Base-by-base conservation (phyloP, 208 protist species). In the Trypanosomatidae sp. region DNA sequence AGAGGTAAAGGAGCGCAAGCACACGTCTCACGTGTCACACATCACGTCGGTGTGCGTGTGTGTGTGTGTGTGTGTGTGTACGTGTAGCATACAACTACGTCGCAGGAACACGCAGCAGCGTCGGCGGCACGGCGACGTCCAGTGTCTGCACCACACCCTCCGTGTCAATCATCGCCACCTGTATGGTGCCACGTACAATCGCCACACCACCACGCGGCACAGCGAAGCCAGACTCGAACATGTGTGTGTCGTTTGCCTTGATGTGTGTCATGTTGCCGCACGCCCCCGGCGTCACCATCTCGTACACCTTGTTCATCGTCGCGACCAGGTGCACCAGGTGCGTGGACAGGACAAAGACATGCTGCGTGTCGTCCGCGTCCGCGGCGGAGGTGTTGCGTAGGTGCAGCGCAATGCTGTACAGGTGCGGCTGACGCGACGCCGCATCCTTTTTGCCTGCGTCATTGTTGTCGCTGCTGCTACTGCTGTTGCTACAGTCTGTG, bases 101-200 rank as follows among this genome's bases (percentile, higher is more conserved):
- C n/a, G n/a, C n/a, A n/a, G n/a, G n/a, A n/a, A 61, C 50, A 24
- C 61, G 56, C 13, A 92, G 53, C 16, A 71, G 60, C 22, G 76
- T 87, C 4, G 84, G 84, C 22, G 67, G 59, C 20, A 93, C 69
- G 0, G 61, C 60, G 1, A 84, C 63, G 38, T 93, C 84, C 2
- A 93, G 61, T 43, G 57, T 63, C 18, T 73, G 61, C 41, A 75
- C 63, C 49, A 79, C 65, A 1, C 77, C 79, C 2, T 61, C 58
- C 26, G 83, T 72, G 48, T 86, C 77, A 49, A 82, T 84, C 11
- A 62, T 57, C 33, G 83, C 82, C 19, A 94, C 43, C 51, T 94
- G 86, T 39, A 94, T 72, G 0, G 82, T 88, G 4, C 86, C 86
- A 32, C 77, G 75, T 23, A 94, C 48, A 2, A 94, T 42, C 15